A percentile compares a stretch with the other conserved stretches of the same genome.
Evolutionary conservation across 768 basidiomycete species (phyloP).

Genomic region (Termitomyces sp.): DNA sequence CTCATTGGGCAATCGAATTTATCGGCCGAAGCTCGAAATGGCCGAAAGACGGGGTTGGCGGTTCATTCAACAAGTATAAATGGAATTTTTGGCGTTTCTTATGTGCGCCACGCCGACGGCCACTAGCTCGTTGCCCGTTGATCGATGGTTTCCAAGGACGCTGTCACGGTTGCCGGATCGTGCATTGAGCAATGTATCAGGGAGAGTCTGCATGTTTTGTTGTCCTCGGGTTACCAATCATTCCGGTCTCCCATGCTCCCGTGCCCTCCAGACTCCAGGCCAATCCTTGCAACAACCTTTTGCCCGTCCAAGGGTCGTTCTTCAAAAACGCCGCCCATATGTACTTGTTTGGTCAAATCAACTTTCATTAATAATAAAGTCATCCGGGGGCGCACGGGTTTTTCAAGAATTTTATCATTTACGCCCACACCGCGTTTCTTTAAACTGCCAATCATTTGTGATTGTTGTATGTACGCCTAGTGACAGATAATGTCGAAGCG

Average conservation of each 20-base stretch:
- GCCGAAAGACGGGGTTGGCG: neutral
- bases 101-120: neutral
- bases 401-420: neutral
- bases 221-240: neutral
- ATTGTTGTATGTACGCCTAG: neutral
- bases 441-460: neutral
- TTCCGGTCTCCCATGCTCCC: too few species aligned
- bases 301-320: neutral
- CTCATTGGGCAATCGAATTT: neutral
- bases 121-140: neutral
- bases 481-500: conserved; percentile 10
- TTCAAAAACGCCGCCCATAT: neutral
- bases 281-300: neutral
- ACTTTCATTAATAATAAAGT: too few species aligned
- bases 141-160: neutral
- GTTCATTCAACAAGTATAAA: neutral
- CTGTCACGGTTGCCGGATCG: neutral
- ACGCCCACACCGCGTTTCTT: neutral
- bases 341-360: neutral
- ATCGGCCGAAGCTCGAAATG: neutral
- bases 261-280: too few species aligned
- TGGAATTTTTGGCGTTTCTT: neutral
- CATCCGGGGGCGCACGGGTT: too few species aligned
- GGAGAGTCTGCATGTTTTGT: neutral
- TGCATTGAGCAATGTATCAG: neutral